Evolutionary conservation across 1,139 yeast species (phyloP).

Genomic region (Saccharomyces hybrid): DNA sequence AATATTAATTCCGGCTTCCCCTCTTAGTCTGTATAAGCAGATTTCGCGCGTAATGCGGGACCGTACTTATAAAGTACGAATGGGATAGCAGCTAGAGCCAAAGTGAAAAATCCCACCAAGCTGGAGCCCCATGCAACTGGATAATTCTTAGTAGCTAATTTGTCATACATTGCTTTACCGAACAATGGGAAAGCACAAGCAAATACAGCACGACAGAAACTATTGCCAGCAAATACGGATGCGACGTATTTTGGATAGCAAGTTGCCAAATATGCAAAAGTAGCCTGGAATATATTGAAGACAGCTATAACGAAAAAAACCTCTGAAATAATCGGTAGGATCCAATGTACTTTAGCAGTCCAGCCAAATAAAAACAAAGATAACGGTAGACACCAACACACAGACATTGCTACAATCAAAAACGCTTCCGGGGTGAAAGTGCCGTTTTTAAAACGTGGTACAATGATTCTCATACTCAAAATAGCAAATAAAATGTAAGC

Average conservation of each 20-base stretch:
- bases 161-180: conserved; percentile 44
- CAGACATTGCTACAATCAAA: conserved; percentile 13
- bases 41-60: conserved; percentile 36
- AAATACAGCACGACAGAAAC: conserved; percentile 39
- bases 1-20: neutral
- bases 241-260: conserved; percentile 42
- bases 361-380: conserved; percentile 33
- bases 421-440: conserved; percentile 18
- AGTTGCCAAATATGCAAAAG: conserved; percentile 29
- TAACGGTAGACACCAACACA: conserved; percentile 15
- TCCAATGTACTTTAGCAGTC: conserved; percentile 43
- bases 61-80: conserved; percentile 43
- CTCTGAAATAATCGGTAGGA: conserved; percentile 40
- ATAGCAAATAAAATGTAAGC: conserved; percentile 13
- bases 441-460: conserved; percentile 9
- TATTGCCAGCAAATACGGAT: conserved; percentile 53
- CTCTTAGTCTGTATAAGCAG: conserved; percentile 1
- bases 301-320: conserved; percentile 36
- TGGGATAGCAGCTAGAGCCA: conserved; percentile 41
- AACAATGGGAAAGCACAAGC: conserved; percentile 54
- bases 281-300: conserved; percentile 38
- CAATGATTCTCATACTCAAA: conserved; percentile 11
- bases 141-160: conserved; percentile 39
- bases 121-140: conserved; percentile 55
- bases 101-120: conserved; percentile 39